Evolutionary conservation across 306 rosid species (phyloP), one percentile per base, ranked within the genome.

Genomic region (Geum urbanum): DNA sequence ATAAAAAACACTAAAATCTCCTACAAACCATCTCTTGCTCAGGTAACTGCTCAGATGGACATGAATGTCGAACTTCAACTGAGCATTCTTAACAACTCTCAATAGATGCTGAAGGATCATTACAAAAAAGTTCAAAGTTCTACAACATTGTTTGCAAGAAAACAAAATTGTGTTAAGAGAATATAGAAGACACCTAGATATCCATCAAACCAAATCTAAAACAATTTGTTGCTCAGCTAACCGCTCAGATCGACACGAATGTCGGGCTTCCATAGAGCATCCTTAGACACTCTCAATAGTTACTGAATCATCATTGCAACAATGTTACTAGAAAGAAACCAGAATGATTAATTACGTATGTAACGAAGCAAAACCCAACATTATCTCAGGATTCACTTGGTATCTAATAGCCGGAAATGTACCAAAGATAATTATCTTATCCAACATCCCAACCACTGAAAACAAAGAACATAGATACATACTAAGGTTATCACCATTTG

Each of bases 1-100:
- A 32, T 32, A 32, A 3, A 32, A 24, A 32, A 32, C 37, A 32
- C 37, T 32, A 1, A 32, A 32, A 32, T 32, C 4, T 32, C 37
- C 53, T 8, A 15, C 46, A 10, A 32, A 50, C 14, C 64, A 3
- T 32, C 2, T 19, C 79, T 75, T 72, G 86, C 83, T 82, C 83
- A 76, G 80, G 70, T 75, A 82, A 82, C 83, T 78, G 78, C 81
- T 82, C 81, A 75, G 86, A 73, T 72, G 76, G 56, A 78, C 86
- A 75, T 45, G 18, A 20, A 11, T 54, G 79, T 46, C 79, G 64
- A 74, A n/a, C 46, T 72, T 67, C 72, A 78, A 78, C 64, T 5
- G 60, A 79, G 78, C 62, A 69, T n/a, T 40, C 8, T 8, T 22
- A 16, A 18, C 66, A 48, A 62, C 82, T 74, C 73, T 81, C 78